These are phyloP conservation scores for Begonia peltatifolia DNA, from an alignment of 306 rosid genomes.

Conservation along the genomic window DNA sequence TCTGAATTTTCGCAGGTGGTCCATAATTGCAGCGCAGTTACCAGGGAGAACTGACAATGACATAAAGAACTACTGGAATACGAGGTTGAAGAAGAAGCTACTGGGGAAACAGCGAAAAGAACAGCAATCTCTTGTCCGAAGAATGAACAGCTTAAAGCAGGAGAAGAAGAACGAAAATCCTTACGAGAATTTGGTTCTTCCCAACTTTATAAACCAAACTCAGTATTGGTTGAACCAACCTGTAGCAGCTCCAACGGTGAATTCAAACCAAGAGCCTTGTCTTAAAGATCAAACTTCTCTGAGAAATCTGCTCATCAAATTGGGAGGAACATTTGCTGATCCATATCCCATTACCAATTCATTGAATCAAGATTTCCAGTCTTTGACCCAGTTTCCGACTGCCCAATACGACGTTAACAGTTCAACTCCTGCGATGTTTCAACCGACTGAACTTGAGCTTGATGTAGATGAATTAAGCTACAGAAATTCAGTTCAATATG, in stretches of 20 bases:
- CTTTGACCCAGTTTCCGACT: too few relatives aligned
- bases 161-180: slow-evolving; percentile 30
- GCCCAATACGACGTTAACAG: too few relatives aligned
- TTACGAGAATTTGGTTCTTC: slow-evolving; percentile 3
- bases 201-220: slow-evolving; percentile 14
- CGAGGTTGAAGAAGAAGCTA: slow-evolving; percentile 89
- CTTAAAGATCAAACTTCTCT: slow-evolving; percentile 20
- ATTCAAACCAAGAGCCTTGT: slow-evolving; percentile 16
- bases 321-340: slow-evolving; percentile 29
- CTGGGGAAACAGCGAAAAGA: slow-evolving; percentile 58
- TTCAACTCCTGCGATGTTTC: slow-evolving; percentile 9
- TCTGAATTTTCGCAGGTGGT: slow-evolving; percentile 44
- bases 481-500: slow-evolving; percentile 19
- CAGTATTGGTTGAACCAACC: slow-evolving; percentile 34
- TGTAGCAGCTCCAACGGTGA: slow-evolving; percentile 15
- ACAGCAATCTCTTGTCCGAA: slow-evolving; percentile 36
- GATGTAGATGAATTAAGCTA: slow-evolving; percentile 26
- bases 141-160: slow-evolving; percentile 26
- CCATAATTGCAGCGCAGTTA: slow-evolving; percentile 85
- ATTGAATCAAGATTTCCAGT: neutral
- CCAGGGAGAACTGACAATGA: slow-evolving; percentile 96
- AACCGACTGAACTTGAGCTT: slow-evolving; percentile 22
- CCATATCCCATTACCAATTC: slow-evolving; percentile 7
- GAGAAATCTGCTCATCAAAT: slow-evolving; percentile 27
- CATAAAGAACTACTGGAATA: slow-evolving; percentile 96